These are phyloP conservation scores for Populus deltoides DNA, from an alignment of 345 rosid species.

Conservation along the genomic window DNA sequence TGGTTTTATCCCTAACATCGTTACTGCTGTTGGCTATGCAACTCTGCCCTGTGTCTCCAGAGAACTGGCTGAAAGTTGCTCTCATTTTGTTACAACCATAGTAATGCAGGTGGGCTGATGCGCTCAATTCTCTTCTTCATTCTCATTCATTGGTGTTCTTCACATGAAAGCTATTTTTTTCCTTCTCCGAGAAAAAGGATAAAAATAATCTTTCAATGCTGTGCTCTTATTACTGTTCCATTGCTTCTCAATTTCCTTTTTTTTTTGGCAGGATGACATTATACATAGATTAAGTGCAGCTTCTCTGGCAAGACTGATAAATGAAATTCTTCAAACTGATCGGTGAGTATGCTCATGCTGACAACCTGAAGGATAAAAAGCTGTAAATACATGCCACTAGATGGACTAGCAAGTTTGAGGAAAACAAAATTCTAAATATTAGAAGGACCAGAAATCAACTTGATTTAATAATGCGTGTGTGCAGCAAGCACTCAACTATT, in stretches of 20 bases:
- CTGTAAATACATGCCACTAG: background rate
- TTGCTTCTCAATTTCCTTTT: background rate
- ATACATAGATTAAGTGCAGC: constrained; percentile 75
- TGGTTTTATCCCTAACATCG: constrained; percentile 72
- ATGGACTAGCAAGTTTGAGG: background rate
- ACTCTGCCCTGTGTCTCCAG: constrained; percentile 90
- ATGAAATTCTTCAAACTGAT: constrained; percentile 85
- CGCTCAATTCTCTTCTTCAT: background rate
- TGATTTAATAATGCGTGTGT: background rate
- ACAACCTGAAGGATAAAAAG: background rate
- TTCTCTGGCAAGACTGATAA: constrained; percentile 69
- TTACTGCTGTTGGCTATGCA: constrained; percentile 86
- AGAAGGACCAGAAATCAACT: background rate
- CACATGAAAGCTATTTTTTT: background rate
- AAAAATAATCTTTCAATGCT: background rate
- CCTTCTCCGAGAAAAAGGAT: background rate
- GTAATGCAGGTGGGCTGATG: constrained; percentile 80
- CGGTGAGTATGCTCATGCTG: constrained; percentile 45
- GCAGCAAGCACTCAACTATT: background rate
- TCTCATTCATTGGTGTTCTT: background rate
- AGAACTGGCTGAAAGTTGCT: constrained; percentile 85
- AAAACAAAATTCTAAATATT: background rate
- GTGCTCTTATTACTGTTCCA: background rate
- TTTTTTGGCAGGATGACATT: constrained; percentile 67
- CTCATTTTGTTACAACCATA: constrained; percentile 74